phyloP scores from a whole-genome alignment of 176 grass and related monocot species.

The Ananas comosus region DNA sequence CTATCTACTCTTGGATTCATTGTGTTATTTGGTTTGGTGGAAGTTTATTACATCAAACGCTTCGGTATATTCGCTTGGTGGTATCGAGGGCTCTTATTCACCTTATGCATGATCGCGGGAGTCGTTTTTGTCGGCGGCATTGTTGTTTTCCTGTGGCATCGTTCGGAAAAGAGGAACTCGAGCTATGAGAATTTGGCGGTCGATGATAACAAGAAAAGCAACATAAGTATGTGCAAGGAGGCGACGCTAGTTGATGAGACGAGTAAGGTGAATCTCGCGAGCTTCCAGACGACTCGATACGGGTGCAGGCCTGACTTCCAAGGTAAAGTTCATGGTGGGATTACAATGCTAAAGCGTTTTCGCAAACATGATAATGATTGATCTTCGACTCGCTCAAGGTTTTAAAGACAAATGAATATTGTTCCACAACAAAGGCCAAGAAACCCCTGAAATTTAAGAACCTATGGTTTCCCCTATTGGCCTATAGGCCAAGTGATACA shows the following conservation, averaged over 20 bases:
- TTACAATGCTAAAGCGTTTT: too few species aligned
- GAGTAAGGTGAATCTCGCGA: conserved; percentile 24
- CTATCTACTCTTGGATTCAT: conserved; percentile 67
- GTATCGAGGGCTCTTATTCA: conserved; percentile 65
- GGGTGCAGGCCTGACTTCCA: conserved; percentile 72
- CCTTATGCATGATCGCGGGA: conserved; percentile 58
- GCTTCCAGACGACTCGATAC: conserved; percentile 51
- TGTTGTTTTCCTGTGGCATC: conserved; percentile 70
- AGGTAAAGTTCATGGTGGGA: conserved; percentile 31
- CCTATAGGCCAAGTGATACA: too few species aligned
- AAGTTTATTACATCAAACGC: conserved; percentile 64
- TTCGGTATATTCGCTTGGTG: conserved; percentile 64
- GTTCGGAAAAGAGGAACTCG: conserved; percentile 38
- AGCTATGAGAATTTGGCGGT: conserved; percentile 32
- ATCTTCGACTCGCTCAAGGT: too few species aligned
- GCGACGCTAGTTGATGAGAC: conserved; percentile 6
- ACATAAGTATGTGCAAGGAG: background rate
- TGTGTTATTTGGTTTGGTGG: conserved; percentile 43
- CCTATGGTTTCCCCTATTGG: too few species aligned
- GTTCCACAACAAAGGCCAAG: too few species aligned
- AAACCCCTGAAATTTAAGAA: too few species aligned
- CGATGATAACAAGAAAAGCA: background rate
- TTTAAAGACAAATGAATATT: too few species aligned
- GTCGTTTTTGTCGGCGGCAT: conserved; percentile 50
- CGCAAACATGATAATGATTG: too few species aligned